These are phyloP conservation scores for Solanum etuberosum DNA, from an alignment of 257 asterid species.

Conservation along the genomic window DNA sequence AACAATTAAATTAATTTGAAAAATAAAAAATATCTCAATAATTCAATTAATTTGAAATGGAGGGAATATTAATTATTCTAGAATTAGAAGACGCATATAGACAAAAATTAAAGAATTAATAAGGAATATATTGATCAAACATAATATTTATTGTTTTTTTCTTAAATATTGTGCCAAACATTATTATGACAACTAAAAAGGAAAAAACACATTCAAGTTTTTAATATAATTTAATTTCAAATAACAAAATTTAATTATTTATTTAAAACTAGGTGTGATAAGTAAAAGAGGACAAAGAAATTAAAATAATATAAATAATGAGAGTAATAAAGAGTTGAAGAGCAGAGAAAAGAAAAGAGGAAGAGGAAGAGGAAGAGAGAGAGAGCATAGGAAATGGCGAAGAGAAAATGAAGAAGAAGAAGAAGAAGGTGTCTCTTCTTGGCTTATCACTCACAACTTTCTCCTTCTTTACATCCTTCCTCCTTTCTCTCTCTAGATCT, in stretches of 20 bases:
- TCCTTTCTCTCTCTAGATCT: constrained; percentile 58
- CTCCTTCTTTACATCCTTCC: constrained; percentile 11
- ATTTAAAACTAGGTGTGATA: not conserved
- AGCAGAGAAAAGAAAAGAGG: not conserved
- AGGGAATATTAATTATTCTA: too few species aligned
- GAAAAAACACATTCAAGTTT: not conserved
- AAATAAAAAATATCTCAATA: too few species aligned
- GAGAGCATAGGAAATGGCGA: constrained; percentile 69
- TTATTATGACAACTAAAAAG: not conserved
- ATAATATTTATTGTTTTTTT: too few species aligned
- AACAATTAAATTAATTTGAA: too few species aligned
- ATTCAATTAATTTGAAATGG: too few species aligned
- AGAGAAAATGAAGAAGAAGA: constrained; percentile 17
- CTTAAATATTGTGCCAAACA: too few species aligned
- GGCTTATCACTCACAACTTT: constrained; percentile 12
- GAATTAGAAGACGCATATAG: too few species aligned
- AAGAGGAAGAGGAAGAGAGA: constrained; percentile 7
- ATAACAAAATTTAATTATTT: too few species aligned
- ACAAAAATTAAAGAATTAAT: too few species aligned
- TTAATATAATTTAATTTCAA: too few species aligned
- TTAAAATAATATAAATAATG: not conserved
- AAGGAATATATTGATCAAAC: not conserved
- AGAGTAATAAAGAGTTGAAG: constrained; percentile 1
- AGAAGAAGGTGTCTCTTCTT: not conserved
- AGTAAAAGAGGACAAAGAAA: not conserved